Evolutionary conservation across 805 yeast genomes (phyloP), one percentile per base, ranked within the genome.

Genomic region (Myxozyma neotropica): DNA sequence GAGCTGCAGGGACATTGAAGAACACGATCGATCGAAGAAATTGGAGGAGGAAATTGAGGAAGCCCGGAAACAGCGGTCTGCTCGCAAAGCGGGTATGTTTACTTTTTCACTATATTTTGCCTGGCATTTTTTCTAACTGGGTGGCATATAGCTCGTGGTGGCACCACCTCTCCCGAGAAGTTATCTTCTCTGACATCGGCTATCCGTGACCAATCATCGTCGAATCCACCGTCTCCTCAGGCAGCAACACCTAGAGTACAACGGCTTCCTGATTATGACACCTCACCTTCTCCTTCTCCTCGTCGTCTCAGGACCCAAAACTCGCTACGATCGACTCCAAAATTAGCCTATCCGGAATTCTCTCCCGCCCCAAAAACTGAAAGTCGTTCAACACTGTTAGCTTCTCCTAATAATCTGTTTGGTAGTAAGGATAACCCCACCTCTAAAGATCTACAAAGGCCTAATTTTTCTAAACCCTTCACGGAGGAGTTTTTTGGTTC

Each of bases 21-120:
- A 53, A 13, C n/a, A 44, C 19, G 57, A 47, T 12, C 46, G 64
- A 13, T 39, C 59, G 13, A 29, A 29, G 40, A 27, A 44, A 24
- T 35, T 61, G 17, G 65, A 58, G 40, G 46, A 53, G 36, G 65
- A 61, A 40, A 58, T 61, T n/a, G 65, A 53, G 17, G 63, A 57
- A 39, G 57, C 59, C 1, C 47, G 53, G 21, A 19, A 56, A 13
- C 63, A 53, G 35, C 45, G 65, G n/a, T 49, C 49, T 7, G 62
- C 62, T 15, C 53, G 65, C 10, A 19, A 59, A 33, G 50, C 43
- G 36, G 64, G 64, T 60, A 51, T 23, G 39, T 21, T 29, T 7
- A 15, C 12, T 8, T 13, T 19, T 6, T 23, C 36, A 21, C 26
- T n/a, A 23, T 23, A 19, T 27, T 10, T 19, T 15, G 40, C 42